Evolutionary conservation across 495 filamentous ascomycete genomes (phyloP).

Genomic region (Cenococcum geophilum): DNA sequence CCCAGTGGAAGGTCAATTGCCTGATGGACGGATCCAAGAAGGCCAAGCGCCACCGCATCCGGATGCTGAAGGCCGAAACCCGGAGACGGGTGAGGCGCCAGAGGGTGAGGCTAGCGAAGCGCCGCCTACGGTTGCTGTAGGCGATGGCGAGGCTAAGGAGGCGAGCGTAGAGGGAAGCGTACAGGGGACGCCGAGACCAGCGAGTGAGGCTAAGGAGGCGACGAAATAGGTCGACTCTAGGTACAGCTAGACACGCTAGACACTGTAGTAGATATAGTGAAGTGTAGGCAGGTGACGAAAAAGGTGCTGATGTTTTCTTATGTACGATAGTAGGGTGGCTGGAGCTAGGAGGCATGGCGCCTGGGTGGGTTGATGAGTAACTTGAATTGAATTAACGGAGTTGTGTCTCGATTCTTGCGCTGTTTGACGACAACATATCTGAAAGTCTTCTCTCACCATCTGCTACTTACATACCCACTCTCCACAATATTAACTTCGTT

Average conservation of each 20-base stretch:
- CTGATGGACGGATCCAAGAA: conserved; percentile 13
- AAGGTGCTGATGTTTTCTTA: no score
- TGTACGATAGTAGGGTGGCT: no score
- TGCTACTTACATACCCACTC: no score
- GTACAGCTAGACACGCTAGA: no score
- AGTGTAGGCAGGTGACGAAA: background rate
- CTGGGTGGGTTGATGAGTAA: background rate
- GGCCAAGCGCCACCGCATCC: conserved; percentile 67
- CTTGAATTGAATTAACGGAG: no score
- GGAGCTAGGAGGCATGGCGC: background rate
- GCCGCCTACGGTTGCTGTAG: conserved; percentile 41
- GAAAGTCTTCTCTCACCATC: no score
- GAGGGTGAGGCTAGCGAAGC: conserved; percentile 28
- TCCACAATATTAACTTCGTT: no score
- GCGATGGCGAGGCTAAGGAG: conserved; percentile 33
- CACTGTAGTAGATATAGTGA: conserved; percentile 37
- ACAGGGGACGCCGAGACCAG: conserved; percentile 38
- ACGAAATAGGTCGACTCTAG: conserved; percentile 49
- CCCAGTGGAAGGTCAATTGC: conserved; percentile 27
- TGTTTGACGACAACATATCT: no score
- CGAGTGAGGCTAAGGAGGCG: conserved; percentile 44
- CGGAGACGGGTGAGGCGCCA: conserved; percentile 49
- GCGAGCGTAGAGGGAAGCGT: conserved; percentile 23
- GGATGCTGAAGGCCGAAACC: conserved; percentile 68
- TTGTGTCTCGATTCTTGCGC: no score